Conservation (phyloP, 2,329 filamentous ascomycete species). For the Aaosphaeria pasadenensis region DNA sequence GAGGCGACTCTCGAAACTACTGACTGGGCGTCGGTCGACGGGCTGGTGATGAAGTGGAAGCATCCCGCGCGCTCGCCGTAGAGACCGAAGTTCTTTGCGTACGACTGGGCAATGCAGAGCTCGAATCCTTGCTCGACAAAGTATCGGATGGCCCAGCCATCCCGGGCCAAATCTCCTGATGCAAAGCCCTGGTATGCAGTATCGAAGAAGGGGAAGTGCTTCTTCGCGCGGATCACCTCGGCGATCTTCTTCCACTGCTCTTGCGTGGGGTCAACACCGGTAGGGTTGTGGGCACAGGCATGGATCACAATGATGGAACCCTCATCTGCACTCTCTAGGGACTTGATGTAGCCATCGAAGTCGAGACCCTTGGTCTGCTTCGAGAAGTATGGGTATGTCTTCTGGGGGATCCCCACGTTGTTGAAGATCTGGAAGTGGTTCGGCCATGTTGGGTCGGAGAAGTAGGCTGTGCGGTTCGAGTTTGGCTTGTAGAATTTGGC, state of each 20-base stretch:
- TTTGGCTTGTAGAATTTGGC: conserved; percentile 75
- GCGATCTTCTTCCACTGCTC: conserved; percentile 95
- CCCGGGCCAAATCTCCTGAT: conserved; percentile 78
- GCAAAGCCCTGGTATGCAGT: conserved; percentile 97
- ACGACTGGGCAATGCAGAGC: conserved; percentile 52
- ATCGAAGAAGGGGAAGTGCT: conserved; percentile 98
- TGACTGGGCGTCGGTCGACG: conserved; percentile 63
- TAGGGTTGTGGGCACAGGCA: conserved; percentile 97
- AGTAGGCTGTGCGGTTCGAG: conserved; percentile 73
- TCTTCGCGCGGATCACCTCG: conserved; percentile 68
- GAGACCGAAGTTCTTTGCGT: conserved; percentile 66
- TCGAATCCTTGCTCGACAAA: conserved; percentile 90
- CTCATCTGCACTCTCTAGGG: conserved; percentile 67
- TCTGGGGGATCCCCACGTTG: conserved; percentile 77
- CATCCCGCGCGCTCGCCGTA: conserved; percentile 95
- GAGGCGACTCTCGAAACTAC: conserved; percentile 67
- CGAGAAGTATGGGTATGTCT: conserved; percentile 91
- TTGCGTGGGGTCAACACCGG: conserved; percentile 88
- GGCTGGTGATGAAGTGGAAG: conserved; percentile 86
- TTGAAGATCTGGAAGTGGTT: conserved; percentile 99
- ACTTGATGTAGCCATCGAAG: conserved; percentile 79
- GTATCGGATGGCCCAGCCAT: conserved; percentile 90
- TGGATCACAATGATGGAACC: conserved; percentile 87
- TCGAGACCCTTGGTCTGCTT: conserved; percentile 86
- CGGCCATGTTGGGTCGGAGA: conserved; percentile 95